A percentile compares a stretch with the other conserved stretches of the same genome.
Conservation (phyloP, 2,329 filamentous ascomycete genomes). For the Epichloe coenophiala region DNA sequence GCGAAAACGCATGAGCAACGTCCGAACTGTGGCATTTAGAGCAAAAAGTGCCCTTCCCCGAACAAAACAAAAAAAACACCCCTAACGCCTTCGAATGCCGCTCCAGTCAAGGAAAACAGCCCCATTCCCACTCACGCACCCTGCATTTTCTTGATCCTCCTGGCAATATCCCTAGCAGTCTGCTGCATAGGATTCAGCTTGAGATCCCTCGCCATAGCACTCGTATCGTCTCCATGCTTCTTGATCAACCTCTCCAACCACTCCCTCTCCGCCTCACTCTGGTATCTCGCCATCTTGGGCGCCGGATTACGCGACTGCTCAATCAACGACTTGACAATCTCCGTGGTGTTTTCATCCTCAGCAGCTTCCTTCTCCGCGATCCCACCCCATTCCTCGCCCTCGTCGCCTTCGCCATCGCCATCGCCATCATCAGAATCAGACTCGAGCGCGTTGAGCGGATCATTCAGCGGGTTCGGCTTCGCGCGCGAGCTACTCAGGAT, state of each 20-base stretch:
- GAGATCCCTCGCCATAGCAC: constrained; percentile 66
- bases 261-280: constrained; percentile 63
- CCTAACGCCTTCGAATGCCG: constrained; percentile 4
- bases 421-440: too few relatives aligned
- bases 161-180: constrained; percentile 63
- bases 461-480: constrained; percentile 58
- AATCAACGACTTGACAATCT: constrained; percentile 58
- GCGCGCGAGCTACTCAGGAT: constrained; percentile 27
- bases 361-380: constrained; percentile 25
- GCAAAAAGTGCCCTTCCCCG: too few relatives aligned
- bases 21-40: too few relatives aligned
- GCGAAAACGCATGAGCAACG: too few relatives aligned
- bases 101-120: neutral
- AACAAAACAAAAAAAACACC: neutral
- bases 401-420: constrained; percentile 23
- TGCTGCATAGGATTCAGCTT: constrained; percentile 90
- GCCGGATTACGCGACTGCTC: constrained; percentile 48
- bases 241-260: constrained; percentile 62
- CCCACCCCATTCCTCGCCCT: constrained; percentile 26
- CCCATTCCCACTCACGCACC: neutral
- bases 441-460: constrained; percentile 39
- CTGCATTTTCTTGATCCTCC: constrained; percentile 43
- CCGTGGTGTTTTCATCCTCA: constrained; percentile 31
- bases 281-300: constrained; percentile 51
- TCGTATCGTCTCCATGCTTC: constrained; percentile 62